A percentile compares a stretch with the other conserved stretches of the same genome.
phyloP scores from a whole-genome alignment of 345 rosid genomes.

The Clausena lansium region DNA sequence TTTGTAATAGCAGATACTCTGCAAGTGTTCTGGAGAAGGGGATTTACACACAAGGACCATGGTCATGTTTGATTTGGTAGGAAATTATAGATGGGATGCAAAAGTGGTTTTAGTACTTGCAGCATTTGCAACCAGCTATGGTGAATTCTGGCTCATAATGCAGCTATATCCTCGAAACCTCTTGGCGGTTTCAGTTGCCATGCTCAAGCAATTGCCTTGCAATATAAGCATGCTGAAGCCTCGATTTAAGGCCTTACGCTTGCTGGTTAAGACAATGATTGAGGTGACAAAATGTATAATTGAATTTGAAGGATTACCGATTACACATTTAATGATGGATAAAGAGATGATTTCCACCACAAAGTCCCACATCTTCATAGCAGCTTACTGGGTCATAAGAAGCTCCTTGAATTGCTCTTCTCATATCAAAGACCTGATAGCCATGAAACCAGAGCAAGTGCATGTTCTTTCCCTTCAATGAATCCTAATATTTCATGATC shows the following conservation, averaged over 20 bases:
- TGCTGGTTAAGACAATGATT: constrained; percentile 48
- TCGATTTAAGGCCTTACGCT: constrained; percentile 49
- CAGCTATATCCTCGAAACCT: constrained; percentile 45
- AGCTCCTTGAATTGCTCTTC: constrained; percentile 56
- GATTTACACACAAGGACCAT: constrained; percentile 50
- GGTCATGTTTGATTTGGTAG: constrained; percentile 54
- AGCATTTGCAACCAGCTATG: constrained; percentile 58
- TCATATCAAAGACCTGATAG: constrained; percentile 44
- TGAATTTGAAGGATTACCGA: constrained; percentile 53
- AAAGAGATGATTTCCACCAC: constrained; percentile 35
- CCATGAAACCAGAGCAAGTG: constrained; percentile 53
- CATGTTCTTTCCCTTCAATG: constrained; percentile 45
- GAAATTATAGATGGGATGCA: constrained; percentile 69
- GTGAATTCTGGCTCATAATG: constrained; percentile 54
- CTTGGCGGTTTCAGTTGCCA: constrained; percentile 55
- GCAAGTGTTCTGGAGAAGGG: constrained; percentile 32
- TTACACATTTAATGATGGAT: constrained; percentile 36
- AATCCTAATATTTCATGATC: constrained; percentile 1
- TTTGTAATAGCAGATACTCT: constrained; percentile 47
- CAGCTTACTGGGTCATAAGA: constrained; percentile 67
- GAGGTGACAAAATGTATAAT: constrained; percentile 53
- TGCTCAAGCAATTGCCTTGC: constrained; percentile 50
- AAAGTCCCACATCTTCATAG: constrained; percentile 45
- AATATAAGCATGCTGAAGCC: constrained; percentile 41
- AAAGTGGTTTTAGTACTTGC: constrained; percentile 66